Percentiles rank a stretch among this genome's conserved stretches.
Conservation (phyloP, 306 rosid species). For the Vachellia collinsii region DNA sequence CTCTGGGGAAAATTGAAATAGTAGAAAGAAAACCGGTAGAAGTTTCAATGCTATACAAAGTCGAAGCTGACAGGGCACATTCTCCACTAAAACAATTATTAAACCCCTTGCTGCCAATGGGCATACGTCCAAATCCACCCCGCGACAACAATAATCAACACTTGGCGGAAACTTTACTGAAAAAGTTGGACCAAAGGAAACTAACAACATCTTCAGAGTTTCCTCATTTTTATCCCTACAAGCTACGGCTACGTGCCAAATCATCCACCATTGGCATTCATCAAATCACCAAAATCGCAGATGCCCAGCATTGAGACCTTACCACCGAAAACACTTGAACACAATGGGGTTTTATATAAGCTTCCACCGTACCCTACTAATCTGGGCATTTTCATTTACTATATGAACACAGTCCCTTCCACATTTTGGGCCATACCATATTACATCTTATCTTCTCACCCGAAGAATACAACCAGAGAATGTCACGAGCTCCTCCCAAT, state of each 20-base stretch:
- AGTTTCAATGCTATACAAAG: constrained; percentile 15
- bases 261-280: not conserved
- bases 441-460: too few relatives aligned
- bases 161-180: not conserved
- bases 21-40: not conserved
- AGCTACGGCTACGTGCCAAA: constrained; percentile 30
- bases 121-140: constrained; percentile 39
- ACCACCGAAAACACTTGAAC: constrained; percentile 21
- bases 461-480: constrained; percentile 21
- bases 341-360: not conserved
- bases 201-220: constrained; percentile 22
- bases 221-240: constrained; percentile 41
- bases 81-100: constrained; percentile 9
- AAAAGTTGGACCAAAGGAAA: not conserved
- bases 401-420: constrained; percentile 4
- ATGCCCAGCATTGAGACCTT: constrained; percentile 6
- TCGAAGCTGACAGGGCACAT: constrained; percentile 30
- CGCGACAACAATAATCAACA: constrained; percentile 41
- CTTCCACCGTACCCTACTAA: not conserved
- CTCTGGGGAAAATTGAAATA: not conserved
- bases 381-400: not conserved
- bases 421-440: not conserved
- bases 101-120: constrained; percentile 34
- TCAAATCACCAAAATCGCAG: constrained; percentile 19
- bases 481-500: constrained; percentile 63